phyloP scores from a whole-genome alignment of 1,139 yeast genomes.

The Saccharomyces hybrid region DNA sequence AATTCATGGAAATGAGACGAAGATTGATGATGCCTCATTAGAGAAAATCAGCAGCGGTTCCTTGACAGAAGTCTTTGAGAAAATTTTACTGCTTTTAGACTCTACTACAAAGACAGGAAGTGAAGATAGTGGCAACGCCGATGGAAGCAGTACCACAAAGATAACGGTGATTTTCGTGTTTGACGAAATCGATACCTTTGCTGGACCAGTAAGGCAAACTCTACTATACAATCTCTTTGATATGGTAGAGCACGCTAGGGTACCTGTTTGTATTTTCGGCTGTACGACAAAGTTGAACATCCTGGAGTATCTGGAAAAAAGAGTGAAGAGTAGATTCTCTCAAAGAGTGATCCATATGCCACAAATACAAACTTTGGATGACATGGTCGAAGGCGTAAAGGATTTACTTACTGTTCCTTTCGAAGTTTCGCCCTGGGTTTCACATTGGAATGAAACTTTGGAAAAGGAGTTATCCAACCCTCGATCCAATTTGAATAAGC shows the following conservation, averaged over 20 bases:
- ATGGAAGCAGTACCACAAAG: constrained; percentile 14
- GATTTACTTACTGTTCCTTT: constrained; percentile 27
- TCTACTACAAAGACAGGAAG: constrained; percentile 21
- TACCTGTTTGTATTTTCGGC: constrained; percentile 80
- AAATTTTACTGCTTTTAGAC: constrained; percentile 42
- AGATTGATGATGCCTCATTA: constrained; percentile 1
- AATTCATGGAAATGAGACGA: constrained; percentile 13
- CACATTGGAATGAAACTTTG: constrained; percentile 47
- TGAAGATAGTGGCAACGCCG: constrained; percentile 19
- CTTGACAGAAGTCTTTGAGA: constrained; percentile 47
- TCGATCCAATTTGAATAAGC: constrained; percentile 31
- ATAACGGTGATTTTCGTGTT: constrained; percentile 67
- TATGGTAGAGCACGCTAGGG: constrained; percentile 61
- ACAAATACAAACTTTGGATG: constrained; percentile 41
- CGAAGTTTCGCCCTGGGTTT: constrained; percentile 14
- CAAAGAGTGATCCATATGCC: constrained; percentile 63
- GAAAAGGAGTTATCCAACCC: constrained; percentile 29
- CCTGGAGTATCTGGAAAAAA: constrained; percentile 75
- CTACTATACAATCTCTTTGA: constrained; percentile 82
- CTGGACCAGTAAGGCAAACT: constrained; percentile 67
- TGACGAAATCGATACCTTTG: constrained; percentile 79
- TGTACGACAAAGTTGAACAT: constrained; percentile 67
- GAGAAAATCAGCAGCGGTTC: constrained; percentile 39
- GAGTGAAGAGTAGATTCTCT: constrained; percentile 85
- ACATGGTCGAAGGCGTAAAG: constrained; percentile 35